phyloP scores from a whole-genome alignment of 2,329 filamentous ascomycete species.

The Purpureocillium lavendulum region DNA sequence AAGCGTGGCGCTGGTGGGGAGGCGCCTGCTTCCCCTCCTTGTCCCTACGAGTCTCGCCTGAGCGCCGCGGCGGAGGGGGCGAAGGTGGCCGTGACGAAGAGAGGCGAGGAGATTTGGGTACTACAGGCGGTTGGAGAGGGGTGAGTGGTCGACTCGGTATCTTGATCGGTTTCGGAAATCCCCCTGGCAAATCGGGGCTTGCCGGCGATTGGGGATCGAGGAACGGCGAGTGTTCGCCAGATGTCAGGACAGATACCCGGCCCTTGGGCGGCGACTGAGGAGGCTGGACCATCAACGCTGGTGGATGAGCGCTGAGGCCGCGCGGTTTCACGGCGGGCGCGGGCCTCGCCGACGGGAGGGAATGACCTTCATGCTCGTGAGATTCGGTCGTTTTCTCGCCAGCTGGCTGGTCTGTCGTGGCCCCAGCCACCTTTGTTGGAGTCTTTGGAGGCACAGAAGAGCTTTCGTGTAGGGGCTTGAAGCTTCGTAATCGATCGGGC shows the following conservation, averaged over 20 bases:
- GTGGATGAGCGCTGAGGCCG: constrained; percentile 33
- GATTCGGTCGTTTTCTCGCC: constrained; percentile 1
- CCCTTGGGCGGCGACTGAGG: constrained; percentile 59
- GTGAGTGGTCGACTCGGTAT: constrained; percentile 49
- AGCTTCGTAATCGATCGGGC: constrained; percentile 32
- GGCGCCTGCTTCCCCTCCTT: constrained; percentile 34
- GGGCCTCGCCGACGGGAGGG: constrained; percentile 16
- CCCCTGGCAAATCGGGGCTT: constrained; percentile 29
- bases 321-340: constrained; percentile 14
- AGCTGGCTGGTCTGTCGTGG: constrained; percentile 14
- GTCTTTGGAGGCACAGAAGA: constrained; percentile 4
- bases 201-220: constrained; percentile 38
- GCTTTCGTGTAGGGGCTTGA: constrained; percentile 28
- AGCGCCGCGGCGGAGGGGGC: constrained; percentile 55
- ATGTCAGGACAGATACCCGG: constrained; percentile 21
- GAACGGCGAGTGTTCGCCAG: constrained; percentile 34
- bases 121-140: constrained; percentile 30
- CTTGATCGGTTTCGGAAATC: constrained; percentile 38
- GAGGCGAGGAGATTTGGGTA: constrained; percentile 36
- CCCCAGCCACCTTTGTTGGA: constrained; percentile 13
- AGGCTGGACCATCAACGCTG: constrained; percentile 60
- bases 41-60: constrained; percentile 47
- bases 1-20: constrained; percentile 71
- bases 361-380: not conserved
- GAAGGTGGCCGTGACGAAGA: constrained; percentile 47